Percentiles rank a stretch among this genome's conserved stretches.
Evolutionary conservation across 2,329 filamentous ascomycete genomes (phyloP).

Genomic region (Periconia digitata): DNA sequence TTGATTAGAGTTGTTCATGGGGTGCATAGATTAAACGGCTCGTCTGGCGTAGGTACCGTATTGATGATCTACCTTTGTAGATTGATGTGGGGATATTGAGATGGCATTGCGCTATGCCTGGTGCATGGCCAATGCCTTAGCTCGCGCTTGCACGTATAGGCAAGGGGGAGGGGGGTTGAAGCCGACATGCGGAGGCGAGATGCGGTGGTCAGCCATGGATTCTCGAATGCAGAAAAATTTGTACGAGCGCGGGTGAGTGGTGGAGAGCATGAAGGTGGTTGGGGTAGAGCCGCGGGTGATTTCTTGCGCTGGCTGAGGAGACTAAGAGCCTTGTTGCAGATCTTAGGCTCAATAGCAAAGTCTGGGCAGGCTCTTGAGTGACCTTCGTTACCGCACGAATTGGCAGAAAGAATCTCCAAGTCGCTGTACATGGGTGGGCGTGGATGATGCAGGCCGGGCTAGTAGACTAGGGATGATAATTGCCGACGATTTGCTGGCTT

Average conservation of each 20-base stretch:
- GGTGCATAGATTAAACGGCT: constrained; percentile 18
- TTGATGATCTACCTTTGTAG: not conserved
- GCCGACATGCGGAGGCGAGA: not conserved
- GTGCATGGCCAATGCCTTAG: not conserved
- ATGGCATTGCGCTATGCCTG: not conserved
- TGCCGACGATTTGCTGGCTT: constrained; percentile 8
- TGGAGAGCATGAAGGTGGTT: constrained; percentile 6
- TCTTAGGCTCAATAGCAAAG: constrained; percentile 37
- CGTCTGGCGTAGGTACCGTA: constrained; percentile 9
- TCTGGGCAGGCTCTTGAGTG: constrained; percentile 19
- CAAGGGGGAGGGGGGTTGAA: no score
- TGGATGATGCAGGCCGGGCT: no score
- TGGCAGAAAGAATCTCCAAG: constrained; percentile 22
- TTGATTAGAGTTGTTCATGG: constrained; percentile 33
- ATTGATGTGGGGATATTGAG: not conserved
- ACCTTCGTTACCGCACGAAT: constrained; percentile 18
- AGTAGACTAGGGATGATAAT: not conserved
- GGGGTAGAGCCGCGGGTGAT: constrained; percentile 20
- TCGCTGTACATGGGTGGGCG: not conserved
- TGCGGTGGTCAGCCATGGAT: not conserved
- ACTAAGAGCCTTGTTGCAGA: constrained; percentile 20
- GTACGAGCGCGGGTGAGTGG: not conserved
- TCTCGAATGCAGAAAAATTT: constrained; percentile 3
- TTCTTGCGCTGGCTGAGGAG: constrained; percentile 7
- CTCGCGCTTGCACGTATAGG: not conserved